Conservation (phyloP, 2,329 filamentous ascomycete genomes). For the Stachybotrys elegans region DNA sequence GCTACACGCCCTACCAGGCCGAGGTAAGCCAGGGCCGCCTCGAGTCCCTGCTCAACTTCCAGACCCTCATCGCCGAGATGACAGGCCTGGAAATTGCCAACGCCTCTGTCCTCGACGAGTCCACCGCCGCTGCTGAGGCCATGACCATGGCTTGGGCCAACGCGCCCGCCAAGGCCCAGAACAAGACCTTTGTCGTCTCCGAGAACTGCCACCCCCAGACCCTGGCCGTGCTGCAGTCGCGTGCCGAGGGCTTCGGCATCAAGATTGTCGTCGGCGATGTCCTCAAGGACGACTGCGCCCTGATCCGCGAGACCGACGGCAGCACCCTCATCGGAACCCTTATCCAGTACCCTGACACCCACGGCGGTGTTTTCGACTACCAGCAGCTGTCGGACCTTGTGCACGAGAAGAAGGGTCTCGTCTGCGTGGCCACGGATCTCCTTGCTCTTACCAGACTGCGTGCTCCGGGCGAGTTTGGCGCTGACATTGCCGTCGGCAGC, state of each 20-base stretch:
- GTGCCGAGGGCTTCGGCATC: slow-evolving; percentile 86
- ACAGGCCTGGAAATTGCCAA: slow-evolving; percentile 86
- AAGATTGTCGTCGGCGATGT: slow-evolving; percentile 72
- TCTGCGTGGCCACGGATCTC: slow-evolving; percentile 85
- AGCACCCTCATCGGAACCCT: slow-evolving; percentile 84
- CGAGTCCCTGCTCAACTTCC: slow-evolving; percentile 90
- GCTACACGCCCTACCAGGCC: slow-evolving; percentile 94
- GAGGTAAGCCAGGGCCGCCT: slow-evolving; percentile 94
- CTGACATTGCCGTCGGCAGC: slow-evolving; percentile 90
- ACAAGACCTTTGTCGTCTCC: slow-evolving; percentile 81
- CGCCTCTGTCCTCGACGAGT: slow-evolving; percentile 85
- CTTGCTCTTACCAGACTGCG: slow-evolving; percentile 82
- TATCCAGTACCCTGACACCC: slow-evolving; percentile 89
- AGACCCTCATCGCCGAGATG: slow-evolving; percentile 85
- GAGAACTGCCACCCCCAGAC: slow-evolving; percentile 82
- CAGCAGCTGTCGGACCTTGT: slow-evolving; percentile 66
- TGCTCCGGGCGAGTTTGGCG: slow-evolving; percentile 88
- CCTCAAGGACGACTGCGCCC: slow-evolving; percentile 55
- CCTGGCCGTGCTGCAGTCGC: slow-evolving; percentile 74
- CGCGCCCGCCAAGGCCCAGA: slow-evolving; percentile 65
- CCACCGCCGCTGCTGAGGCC: slow-evolving; percentile 88
- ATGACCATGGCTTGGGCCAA: slow-evolving; percentile 79
- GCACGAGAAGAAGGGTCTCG: slow-evolving; percentile 71
- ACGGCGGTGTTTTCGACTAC: slow-evolving; percentile 78
- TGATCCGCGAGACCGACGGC: slow-evolving; percentile 70